phyloP scores from a whole-genome alignment of 768 basidiomycete species.

The Leccinum fibrillosum region DNA sequence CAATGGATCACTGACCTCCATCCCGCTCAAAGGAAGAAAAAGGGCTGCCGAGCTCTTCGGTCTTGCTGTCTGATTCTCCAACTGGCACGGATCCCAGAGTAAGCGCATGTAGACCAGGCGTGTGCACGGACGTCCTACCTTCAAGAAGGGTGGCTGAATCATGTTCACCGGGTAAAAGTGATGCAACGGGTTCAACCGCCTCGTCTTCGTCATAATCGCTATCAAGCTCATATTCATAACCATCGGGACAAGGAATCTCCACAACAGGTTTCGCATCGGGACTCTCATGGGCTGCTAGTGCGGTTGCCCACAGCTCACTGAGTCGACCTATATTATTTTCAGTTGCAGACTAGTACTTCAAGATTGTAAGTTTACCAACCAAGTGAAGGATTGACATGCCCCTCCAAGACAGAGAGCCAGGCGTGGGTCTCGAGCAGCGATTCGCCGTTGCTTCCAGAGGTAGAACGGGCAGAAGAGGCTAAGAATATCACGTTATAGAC shows the following conservation, averaged over 20 bases:
- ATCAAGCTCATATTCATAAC: conserved; percentile 21
- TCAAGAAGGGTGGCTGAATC: background rate
- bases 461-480: background rate
- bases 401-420: conserved; percentile 13
- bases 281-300: background rate
- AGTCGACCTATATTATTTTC: conserved; percentile 10
- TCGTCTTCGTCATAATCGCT: conserved; percentile 26
- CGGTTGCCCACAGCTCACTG: conserved; percentile 6
- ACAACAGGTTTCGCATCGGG: background rate
- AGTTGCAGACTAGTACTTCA: background rate
- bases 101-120: background rate
- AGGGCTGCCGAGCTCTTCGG: background rate
- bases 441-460: background rate
- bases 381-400: conserved; percentile 3
- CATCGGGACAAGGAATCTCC: conserved; percentile 7
- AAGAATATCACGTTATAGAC: conserved; percentile 20
- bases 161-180: background rate
- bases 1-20: background rate
- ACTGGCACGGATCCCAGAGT: conserved; percentile 2
- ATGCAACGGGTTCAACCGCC: background rate
- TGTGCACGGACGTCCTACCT: conserved; percentile 1
- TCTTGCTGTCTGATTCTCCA: background rate
- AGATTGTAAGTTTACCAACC: conserved; percentile 3
- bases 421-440: conserved; percentile 10
- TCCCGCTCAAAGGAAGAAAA: conserved; percentile 9